Conservation (phyloP, 1,284 basidiomycete genomes). For the Ganoderma lingzhi region DNA sequence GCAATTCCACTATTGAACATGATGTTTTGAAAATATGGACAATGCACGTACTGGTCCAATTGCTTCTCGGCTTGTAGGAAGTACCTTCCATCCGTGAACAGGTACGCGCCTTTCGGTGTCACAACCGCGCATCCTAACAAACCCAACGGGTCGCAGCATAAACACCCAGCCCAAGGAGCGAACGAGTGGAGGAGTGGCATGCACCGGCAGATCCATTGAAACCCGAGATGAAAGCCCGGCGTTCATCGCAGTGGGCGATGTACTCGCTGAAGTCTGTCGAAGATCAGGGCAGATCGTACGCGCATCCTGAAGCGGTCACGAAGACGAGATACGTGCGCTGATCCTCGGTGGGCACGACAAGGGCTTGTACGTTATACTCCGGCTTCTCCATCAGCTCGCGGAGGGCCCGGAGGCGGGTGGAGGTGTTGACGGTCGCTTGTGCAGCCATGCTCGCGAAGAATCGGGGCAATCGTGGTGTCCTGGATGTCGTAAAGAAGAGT, state of each 20-base stretch:
- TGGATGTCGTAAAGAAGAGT: not conserved
- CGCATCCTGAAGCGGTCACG: not conserved
- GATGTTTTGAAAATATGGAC: not conserved
- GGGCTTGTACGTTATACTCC: constrained; percentile 67
- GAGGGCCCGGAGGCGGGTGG: constrained; percentile 64
- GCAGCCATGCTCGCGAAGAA: constrained; percentile 40
- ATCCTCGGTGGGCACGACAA: constrained; percentile 88
- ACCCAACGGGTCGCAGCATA: constrained; percentile 12
- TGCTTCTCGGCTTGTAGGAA: constrained; percentile 93
- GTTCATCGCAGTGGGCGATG: constrained; percentile 83
- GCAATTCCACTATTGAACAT: not conserved
- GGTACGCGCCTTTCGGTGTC: constrained; percentile 73
- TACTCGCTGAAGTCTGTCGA: constrained; percentile 90
- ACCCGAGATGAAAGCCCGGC: constrained; percentile 89
- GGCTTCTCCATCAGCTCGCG: constrained; percentile 72
- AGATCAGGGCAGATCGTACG: constrained; percentile 17
- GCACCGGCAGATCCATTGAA: constrained; percentile 93
- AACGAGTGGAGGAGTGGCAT: constrained; percentile 20
- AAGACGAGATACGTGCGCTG: constrained; percentile 67
- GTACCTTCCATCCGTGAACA: constrained; percentile 96
- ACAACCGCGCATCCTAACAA: constrained; percentile 80
- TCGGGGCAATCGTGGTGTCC: constrained; percentile 11
- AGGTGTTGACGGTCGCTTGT: constrained; percentile 63
- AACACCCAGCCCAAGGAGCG: constrained; percentile 10
- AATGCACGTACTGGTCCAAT: constrained; percentile 71